A percentile compares a stretch with the other conserved stretches of the same genome.
Evolutionary conservation across 2,329 filamentous ascomycete species (phyloP).

Genomic region (Pseudocercospora cruenta): DNA sequence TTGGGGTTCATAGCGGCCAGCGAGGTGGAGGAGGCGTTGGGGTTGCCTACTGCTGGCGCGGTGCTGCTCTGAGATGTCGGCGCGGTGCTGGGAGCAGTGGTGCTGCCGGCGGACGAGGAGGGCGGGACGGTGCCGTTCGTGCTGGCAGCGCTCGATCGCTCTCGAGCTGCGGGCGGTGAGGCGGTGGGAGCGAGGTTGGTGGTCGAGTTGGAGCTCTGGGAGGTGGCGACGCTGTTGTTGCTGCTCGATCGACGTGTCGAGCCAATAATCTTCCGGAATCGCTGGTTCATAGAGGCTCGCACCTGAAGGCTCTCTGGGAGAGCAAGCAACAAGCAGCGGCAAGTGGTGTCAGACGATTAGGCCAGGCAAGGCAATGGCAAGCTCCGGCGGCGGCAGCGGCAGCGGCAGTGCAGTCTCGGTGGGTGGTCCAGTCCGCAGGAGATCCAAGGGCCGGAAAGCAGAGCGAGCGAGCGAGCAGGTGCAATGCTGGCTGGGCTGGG

Average conservation of each 20-base stretch:
- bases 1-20: constrained; percentile 51
- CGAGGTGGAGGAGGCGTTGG: constrained; percentile 52
- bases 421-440: constrained; percentile 4
- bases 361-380: constrained; percentile 5
- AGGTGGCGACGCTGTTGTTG: constrained; percentile 57
- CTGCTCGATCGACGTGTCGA: constrained; percentile 72
- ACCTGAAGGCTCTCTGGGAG: constrained; percentile 7
- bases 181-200: constrained; percentile 44
- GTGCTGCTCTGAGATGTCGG: constrained; percentile 26
- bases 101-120: constrained; percentile 33
- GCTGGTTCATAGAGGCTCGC: constrained; percentile 62
- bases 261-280: constrained; percentile 79
- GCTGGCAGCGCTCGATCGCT: constrained; percentile 25
- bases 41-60: constrained; percentile 43
- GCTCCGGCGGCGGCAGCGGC: neutral
- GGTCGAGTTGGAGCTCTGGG: constrained; percentile 57
- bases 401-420: constrained; percentile 2
- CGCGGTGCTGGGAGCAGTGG: constrained; percentile 26
- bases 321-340: neutral
- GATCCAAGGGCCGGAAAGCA: neutral
- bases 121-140: constrained; percentile 38
- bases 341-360: neutral
- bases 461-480: too few relatives aligned
- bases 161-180: constrained; percentile 21
- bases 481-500: constrained; percentile 8